These are phyloP conservation scores for Rhododendron williamsianum DNA, from an alignment of 148 eudicot species.

Conservation along the genomic window DNA sequence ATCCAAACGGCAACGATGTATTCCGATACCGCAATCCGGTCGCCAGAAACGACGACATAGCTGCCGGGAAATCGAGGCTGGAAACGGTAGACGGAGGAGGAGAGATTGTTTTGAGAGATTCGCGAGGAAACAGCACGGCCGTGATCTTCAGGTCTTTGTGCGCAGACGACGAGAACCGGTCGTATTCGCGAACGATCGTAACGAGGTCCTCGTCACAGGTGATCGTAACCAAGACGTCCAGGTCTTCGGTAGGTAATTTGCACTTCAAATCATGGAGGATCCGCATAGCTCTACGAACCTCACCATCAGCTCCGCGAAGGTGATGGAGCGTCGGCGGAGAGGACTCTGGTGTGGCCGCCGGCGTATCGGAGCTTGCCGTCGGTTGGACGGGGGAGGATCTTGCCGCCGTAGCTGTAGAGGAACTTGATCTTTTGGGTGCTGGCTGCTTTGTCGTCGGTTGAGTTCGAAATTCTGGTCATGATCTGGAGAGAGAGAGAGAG, in stretches of 20 bases:
- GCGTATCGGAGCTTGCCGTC: constrained; percentile 86
- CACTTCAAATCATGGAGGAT: background rate
- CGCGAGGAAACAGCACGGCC: constrained; percentile 41
- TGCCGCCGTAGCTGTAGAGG: constrained; percentile 89
- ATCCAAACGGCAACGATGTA: background rate
- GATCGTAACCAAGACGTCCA: background rate
- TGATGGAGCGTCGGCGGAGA: constrained; percentile 58
- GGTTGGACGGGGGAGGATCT: constrained; percentile 73
- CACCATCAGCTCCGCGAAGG: constrained; percentile 49
- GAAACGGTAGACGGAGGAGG: constrained; percentile 24
- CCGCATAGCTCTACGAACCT: background rate
- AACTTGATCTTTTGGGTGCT: constrained; percentile 46
- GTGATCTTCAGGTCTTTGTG: constrained; percentile 2
- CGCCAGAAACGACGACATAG: background rate
- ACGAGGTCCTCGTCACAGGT: constrained; percentile 4
- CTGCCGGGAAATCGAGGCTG: background rate
- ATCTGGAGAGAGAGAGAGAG: constrained; percentile 4
- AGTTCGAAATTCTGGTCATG: background rate
- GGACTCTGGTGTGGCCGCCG: constrained; percentile 84
- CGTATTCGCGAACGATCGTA: background rate
- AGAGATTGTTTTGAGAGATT: constrained; percentile 18
- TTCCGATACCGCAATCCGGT: background rate
- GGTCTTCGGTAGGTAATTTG: background rate
- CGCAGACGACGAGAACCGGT: background rate
- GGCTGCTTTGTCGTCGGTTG: constrained; percentile 10